Evolutionary conservation across 1,284 basidiomycete species (phyloP), one percentile per base, ranked within the genome.

Genomic region (Cryptococcus sp.): DNA sequence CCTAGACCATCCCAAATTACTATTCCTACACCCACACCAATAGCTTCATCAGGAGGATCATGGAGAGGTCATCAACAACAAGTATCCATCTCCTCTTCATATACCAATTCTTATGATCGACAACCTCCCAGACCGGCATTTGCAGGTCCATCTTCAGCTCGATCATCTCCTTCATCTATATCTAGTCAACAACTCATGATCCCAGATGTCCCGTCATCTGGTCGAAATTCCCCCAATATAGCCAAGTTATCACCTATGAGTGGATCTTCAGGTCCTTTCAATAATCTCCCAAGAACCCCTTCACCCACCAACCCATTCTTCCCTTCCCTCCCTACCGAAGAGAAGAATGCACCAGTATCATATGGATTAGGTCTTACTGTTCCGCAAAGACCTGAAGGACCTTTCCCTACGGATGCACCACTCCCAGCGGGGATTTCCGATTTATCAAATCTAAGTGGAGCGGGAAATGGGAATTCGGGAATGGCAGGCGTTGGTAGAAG

Each of bases 401-500:
- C 63, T 6, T 65, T 62, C 37, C 62, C 59, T 2, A 61, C 59
- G 8, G 61, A 61, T 50, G 49, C 54, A 42, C 63, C 59, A 14
- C 33, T 62, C 14, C 61, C 61, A 15, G 57, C 54, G n/a, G 59
- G 59, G 13, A 49, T 57, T 0, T 57, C 59, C n/a, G 52, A 56
- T 32, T 58, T 62, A 11, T 59, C 57, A 3, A 54, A 67, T 43
- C 80, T 84, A 4, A 84, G 90, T 66, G 90, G 88, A 13, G 84
- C 85, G 64, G 23, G 7, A 13, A 35, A 8, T 8, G 50, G 45
- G 15, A 41, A 45, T n/a, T 30, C 46, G 13, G 90, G 90, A 0
- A 92, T 92, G 89, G 90, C 90, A 0, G 90, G 90, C 14, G 89
- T 93, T 2, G 90, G 90, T 4, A 79, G 90, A 58, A 79, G 90